A percentile compares a stretch with the other conserved stretches of the same genome.
These are phyloP conservation scores for Colletotrichum sp. DNA, from an alignment of 2,329 filamentous ascomycete species.

Conservation along the genomic window DNA sequence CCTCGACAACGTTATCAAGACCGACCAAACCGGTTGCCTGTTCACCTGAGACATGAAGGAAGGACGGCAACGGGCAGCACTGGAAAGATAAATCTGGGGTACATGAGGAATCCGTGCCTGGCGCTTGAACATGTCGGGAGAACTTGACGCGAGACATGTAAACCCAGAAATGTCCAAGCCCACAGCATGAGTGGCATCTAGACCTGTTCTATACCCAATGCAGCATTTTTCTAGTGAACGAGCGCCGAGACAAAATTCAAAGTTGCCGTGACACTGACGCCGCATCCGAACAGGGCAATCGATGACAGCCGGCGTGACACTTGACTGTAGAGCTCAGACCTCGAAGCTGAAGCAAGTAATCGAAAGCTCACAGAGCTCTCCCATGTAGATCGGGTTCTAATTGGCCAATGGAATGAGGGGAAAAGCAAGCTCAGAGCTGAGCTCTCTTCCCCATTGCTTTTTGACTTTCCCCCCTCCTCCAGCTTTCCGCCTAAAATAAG, in stretches of 20 bases:
- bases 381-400: neutral
- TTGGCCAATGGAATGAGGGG: constrained; percentile 5
- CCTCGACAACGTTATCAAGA: constrained; percentile 30
- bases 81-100: neutral
- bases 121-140: neutral
- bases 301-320: neutral
- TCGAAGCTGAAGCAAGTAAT: neutral
- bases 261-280: neutral
- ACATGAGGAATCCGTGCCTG: constrained; percentile 4
- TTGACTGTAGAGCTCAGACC: neutral
- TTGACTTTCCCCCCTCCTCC: neutral
- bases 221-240: neutral
- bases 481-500: neutral
- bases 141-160: neutral
- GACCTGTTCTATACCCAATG: neutral
- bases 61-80: neutral
- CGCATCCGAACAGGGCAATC: neutral
- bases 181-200: neutral
- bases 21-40: constrained; percentile 28
- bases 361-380: neutral
- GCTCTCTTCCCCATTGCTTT: neutral
- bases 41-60: constrained; percentile 21
- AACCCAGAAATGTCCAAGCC: neutral
- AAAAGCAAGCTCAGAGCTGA: neutral
- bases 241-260: neutral